Percentiles rank a stretch among this genome's conserved stretches.
Conservation (phyloP, 495 filamentous ascomycete genomes). For the Choiromyces venosus region DNA sequence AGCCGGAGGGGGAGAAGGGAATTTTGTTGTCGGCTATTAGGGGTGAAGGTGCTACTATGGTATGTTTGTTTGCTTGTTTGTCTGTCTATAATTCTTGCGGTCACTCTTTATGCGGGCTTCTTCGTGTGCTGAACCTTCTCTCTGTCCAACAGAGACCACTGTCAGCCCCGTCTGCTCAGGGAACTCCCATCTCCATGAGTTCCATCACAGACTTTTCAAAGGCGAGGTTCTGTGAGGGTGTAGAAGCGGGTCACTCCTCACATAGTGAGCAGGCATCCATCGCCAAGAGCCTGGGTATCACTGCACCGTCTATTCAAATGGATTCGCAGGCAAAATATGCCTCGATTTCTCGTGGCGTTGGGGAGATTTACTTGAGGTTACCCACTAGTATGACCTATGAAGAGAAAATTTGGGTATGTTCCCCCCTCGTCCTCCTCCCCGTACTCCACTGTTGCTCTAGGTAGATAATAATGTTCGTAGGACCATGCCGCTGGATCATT, state of each 20-base stretch:
- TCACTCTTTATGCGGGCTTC: background rate
- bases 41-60: constrained; percentile 65
- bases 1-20: constrained; percentile 61
- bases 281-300: constrained; percentile 77
- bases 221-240: constrained; percentile 90
- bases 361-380: constrained; percentile 86
- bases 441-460: no score
- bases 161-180: constrained; percentile 41
- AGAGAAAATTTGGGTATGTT: constrained; percentile 85
- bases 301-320: constrained; percentile 76
- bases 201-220: constrained; percentile 63
- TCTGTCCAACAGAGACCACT: constrained; percentile 25
- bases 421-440: background rate
- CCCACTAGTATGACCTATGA: constrained; percentile 79
- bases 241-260: constrained; percentile 82
- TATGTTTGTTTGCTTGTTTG: constrained; percentile 5
- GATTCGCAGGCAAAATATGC: constrained; percentile 98
- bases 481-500: constrained; percentile 96
- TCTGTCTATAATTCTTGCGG: background rate
- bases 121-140: background rate
- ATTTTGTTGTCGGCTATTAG: constrained; percentile 76
- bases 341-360: constrained; percentile 88
- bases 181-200: constrained; percentile 70
- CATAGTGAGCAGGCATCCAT: constrained; percentile 83
- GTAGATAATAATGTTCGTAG: constrained; percentile 13